These are phyloP conservation scores for Myrica gale DNA, from an alignment of 306 rosid genomes.

Conservation along the genomic window DNA sequence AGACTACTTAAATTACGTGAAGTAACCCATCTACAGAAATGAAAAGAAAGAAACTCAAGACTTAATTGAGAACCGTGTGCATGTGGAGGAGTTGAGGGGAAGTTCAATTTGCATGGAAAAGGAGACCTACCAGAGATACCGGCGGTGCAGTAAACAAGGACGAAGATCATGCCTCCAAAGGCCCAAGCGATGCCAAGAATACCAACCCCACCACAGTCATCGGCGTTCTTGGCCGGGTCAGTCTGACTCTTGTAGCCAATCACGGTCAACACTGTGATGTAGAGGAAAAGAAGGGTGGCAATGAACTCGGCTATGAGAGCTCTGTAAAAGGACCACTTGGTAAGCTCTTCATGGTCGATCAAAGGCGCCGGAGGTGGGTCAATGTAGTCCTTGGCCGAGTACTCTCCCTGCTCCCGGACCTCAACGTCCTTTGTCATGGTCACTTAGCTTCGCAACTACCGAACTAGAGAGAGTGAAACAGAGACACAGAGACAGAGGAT, in stretches of 20 bases:
- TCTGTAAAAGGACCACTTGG: constrained; percentile 78
- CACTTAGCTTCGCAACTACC: background rate
- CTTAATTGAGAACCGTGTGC: too few relatives aligned
- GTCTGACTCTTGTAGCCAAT: constrained; percentile 67
- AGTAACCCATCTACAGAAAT: too few relatives aligned
- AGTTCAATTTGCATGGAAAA: too few relatives aligned
- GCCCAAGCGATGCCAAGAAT: constrained; percentile 95
- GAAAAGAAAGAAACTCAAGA: too few relatives aligned
- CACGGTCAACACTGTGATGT: constrained; percentile 78
- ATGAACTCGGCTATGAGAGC: constrained; percentile 86
- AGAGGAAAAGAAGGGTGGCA: constrained; percentile 87
- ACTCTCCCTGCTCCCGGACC: constrained; percentile 53
- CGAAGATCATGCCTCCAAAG: constrained; percentile 96
- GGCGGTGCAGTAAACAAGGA: constrained; percentile 99
- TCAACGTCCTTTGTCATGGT: constrained; percentile 76
- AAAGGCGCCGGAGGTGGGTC: constrained; percentile 88
- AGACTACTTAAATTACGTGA: too few relatives aligned
- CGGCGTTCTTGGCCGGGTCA: background rate
- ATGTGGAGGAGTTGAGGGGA: too few relatives aligned
- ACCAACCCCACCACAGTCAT: constrained; percentile 73
- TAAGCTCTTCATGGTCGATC: constrained; percentile 58
- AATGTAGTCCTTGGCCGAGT: constrained; percentile 63
- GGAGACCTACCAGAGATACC: constrained; percentile 73
- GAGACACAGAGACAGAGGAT: background rate
- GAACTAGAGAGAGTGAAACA: background rate